Conservation (phyloP, 192 early-diverging fungal genomes). For the Backusella macrospora region DNA sequence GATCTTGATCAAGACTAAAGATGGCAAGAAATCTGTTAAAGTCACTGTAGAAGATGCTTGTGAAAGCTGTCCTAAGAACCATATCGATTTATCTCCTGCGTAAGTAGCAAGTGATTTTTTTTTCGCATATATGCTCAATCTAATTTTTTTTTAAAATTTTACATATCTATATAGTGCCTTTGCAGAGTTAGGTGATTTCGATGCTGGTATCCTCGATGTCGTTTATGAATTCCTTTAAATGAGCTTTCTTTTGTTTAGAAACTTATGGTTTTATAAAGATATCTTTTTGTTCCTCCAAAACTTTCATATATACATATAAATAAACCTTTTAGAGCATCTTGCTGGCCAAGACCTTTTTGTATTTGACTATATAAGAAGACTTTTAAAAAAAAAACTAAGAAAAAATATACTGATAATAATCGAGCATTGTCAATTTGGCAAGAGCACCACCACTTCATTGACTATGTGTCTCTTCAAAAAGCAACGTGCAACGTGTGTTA, state of each 20-base stretch:
- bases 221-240: slow-evolving; percentile 25
- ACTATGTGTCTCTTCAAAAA: no score
- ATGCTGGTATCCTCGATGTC: slow-evolving; percentile 31
- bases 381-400: no score
- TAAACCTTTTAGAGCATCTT: slow-evolving; percentile 2
- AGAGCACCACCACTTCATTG: no score
- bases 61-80: slow-evolving; percentile 40
- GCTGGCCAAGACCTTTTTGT: slow-evolving; percentile 2
- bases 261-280: slow-evolving; percentile 7
- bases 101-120: neutral
- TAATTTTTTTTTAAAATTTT: slow-evolving; percentile 4
- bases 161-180: slow-evolving; percentile 26
- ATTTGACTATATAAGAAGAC: neutral
- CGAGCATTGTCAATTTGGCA: no score
- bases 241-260: neutral
- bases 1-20: slow-evolving; percentile 38
- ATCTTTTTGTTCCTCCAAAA: neutral
- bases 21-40: slow-evolving; percentile 38
- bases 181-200: slow-evolving; percentile 26
- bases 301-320: slow-evolving; percentile 9
- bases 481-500: no score
- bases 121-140: neutral
- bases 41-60: slow-evolving; percentile 49
- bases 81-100: slow-evolving; percentile 39
- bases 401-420: no score